Percentiles rank a stretch among this genome's conserved stretches.
Evolutionary conservation across 805 yeast species (phyloP).

Genomic region (Candida silvicultrix): DNA sequence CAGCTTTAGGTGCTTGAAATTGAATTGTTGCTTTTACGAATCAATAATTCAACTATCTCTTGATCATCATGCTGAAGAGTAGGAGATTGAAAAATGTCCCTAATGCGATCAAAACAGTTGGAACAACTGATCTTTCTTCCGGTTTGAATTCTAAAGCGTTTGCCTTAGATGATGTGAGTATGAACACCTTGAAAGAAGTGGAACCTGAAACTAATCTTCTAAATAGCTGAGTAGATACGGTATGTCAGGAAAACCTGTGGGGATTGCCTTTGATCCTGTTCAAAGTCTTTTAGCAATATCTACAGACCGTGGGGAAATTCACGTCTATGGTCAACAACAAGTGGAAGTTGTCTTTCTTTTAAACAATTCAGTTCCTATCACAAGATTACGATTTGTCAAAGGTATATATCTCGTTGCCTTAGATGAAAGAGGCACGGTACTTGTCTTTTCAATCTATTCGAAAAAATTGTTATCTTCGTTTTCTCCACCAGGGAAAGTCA

Average conservation of each 20-base stretch:
- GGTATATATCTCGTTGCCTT: conserved; percentile 77
- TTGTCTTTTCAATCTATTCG: conserved; percentile 64
- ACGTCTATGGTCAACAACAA: conserved; percentile 78
- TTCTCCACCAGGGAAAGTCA: conserved; percentile 59
- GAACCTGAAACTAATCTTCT: neutral
- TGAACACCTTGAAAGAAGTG: too few relatives aligned
- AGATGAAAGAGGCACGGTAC: conserved; percentile 52
- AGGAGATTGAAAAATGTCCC: conserved; percentile 25
- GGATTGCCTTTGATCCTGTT: conserved; percentile 78
- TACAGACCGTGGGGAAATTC: conserved; percentile 62
- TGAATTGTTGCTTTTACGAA: too few relatives aligned
- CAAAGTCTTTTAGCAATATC: conserved; percentile 82
- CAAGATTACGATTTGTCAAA: conserved; percentile 59
- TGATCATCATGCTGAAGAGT: conserved; percentile 25
- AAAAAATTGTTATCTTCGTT: conserved; percentile 54
- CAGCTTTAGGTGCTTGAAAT: too few relatives aligned
- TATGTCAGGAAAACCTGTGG: conserved; percentile 54
- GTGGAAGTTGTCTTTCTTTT: conserved; percentile 64
- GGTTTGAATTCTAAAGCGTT: conserved; percentile 26
- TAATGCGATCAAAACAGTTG: conserved; percentile 27
- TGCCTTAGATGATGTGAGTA: conserved; percentile 24
- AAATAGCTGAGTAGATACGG: conserved; percentile 40
- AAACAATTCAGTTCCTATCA: conserved; percentile 43
- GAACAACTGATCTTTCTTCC: conserved; percentile 22
- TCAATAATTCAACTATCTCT: neutral